These are phyloP conservation scores for Lobosporangium transversale DNA, from an alignment of 192 early-diverging fungal species.

Conservation along the genomic window DNA sequence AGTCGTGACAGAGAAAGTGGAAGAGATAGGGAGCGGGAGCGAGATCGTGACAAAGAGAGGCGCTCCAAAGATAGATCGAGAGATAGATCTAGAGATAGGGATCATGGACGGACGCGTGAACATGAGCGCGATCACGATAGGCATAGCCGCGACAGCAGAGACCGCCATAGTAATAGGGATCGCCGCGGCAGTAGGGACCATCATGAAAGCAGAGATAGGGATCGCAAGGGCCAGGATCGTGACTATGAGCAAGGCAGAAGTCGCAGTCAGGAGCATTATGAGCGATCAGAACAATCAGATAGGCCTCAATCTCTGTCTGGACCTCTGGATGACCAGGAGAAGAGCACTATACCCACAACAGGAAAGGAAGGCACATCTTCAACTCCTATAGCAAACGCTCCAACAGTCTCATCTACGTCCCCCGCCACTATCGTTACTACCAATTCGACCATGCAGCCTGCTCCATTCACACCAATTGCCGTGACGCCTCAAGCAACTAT, in stretches of 20 bases:
- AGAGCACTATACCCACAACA: conserved; percentile 19
- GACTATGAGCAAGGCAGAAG: conserved; percentile 10
- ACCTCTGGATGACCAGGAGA: conserved; percentile 19
- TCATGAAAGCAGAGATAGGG: conserved; percentile 20
- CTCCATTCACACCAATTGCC: not conserved
- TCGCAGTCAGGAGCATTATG: conserved; percentile 15
- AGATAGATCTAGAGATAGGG: conserved; percentile 46
- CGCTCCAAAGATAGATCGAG: conserved; percentile 57
- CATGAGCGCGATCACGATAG: conserved; percentile 53
- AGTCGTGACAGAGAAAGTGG: conserved; percentile 2
- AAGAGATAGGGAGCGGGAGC: conserved; percentile 61
- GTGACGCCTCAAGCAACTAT: conserved; percentile 13
- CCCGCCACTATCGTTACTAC: not conserved
- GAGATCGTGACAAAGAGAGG: conserved; percentile 60
- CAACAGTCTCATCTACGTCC: not conserved
- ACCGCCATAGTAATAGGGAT: conserved; percentile 46
- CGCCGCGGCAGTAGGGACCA: conserved; percentile 31
- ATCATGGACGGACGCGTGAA: conserved; percentile 42
- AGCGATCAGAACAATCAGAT: conserved; percentile 8
- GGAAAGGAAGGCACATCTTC: not conserved
- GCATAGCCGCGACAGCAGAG: not conserved
- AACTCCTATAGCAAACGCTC: not conserved
- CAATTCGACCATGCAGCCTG: not conserved
- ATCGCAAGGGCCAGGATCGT: conserved; percentile 23
- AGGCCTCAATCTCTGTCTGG: conserved; percentile 14